Conservation (phyloP, 768 basidiomycete species). For the Boletus coccyginus region DNA sequence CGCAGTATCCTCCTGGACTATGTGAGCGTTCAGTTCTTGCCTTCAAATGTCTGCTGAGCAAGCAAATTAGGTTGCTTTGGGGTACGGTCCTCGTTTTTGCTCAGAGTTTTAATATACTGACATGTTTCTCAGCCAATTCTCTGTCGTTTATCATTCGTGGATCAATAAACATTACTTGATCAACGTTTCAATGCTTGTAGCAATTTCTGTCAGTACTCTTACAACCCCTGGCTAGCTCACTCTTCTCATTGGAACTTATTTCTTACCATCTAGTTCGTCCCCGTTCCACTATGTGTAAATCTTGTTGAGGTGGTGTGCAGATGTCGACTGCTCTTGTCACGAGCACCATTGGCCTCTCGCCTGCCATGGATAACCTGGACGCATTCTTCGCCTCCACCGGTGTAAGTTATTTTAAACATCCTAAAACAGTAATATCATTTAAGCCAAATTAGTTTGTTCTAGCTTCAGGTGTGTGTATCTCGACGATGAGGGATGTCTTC, state of each 20-base stretch:
- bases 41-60: conserved; percentile 1
- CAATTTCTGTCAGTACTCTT: conserved; percentile 44
- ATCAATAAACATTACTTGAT: conserved; percentile 55
- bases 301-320: conserved; percentile 24
- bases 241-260: conserved; percentile 27
- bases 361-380: conserved; percentile 43
- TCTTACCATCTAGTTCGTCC: conserved; percentile 12
- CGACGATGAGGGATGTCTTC: neutral
- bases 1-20: conserved; percentile 67
- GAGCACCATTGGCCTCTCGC: conserved; percentile 43
- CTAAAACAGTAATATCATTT: neutral
- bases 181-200: conserved; percentile 49
- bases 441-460: conserved; percentile 33
- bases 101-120: neutral
- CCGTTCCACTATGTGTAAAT: conserved; percentile 6
- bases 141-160: conserved; percentile 43
- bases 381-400: conserved; percentile 62
- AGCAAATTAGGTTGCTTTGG: conserved; percentile 38
- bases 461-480: conserved; percentile 23
- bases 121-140: conserved; percentile 35
- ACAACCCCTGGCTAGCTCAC: conserved; percentile 53
- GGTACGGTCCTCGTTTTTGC: conserved; percentile 29
- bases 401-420: conserved; percentile 28
- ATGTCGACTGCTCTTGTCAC: conserved; percentile 38
- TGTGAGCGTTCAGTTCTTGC: conserved; percentile 34